Percentiles rank a stretch among this genome's conserved stretches.
Conservation (phyloP, 1,284 basidiomycete species). For the Macrocystidia cucumis region DNA sequence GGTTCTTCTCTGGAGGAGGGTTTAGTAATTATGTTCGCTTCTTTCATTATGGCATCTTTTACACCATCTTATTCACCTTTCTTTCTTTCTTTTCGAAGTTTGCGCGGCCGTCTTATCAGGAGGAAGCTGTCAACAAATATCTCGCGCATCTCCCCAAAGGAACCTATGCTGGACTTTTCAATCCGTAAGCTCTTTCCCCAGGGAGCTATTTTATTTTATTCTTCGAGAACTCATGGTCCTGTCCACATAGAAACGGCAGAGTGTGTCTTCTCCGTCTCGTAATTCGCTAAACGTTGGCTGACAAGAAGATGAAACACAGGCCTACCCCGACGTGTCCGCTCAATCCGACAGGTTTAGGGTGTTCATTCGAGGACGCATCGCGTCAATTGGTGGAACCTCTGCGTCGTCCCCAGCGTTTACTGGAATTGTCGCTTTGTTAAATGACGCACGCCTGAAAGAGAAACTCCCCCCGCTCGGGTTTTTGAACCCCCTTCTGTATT, state of each 20-base stretch:
- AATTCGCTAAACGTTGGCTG: neutral
- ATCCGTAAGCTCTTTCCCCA: constrained; percentile 28
- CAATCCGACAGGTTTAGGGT: constrained; percentile 42
- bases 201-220: no score
- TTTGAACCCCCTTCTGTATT: constrained; percentile 53
- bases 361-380: constrained; percentile 25
- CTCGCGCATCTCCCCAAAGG: constrained; percentile 35
- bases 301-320: constrained; percentile 20
- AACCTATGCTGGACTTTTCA: constrained; percentile 52
- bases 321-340: constrained; percentile 52
- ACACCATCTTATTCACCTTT: constrained; percentile 1
- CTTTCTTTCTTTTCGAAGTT: no score
- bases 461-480: constrained; percentile 46
- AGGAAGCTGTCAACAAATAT: constrained; percentile 18
- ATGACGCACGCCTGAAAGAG: constrained; percentile 45
- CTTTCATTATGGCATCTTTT: neutral
- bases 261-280: constrained; percentile 13
- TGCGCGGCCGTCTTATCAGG: neutral
- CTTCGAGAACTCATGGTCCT: neutral
- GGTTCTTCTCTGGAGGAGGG: constrained; percentile 52
- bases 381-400: constrained; percentile 45
- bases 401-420: constrained; percentile 53
- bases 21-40: constrained; percentile 49
- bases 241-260: constrained; percentile 17
- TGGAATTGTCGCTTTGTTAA: constrained; percentile 51